Conservation (phyloP, 805 yeast genomes). For the Metschnikowia santaceciliae region DNA sequence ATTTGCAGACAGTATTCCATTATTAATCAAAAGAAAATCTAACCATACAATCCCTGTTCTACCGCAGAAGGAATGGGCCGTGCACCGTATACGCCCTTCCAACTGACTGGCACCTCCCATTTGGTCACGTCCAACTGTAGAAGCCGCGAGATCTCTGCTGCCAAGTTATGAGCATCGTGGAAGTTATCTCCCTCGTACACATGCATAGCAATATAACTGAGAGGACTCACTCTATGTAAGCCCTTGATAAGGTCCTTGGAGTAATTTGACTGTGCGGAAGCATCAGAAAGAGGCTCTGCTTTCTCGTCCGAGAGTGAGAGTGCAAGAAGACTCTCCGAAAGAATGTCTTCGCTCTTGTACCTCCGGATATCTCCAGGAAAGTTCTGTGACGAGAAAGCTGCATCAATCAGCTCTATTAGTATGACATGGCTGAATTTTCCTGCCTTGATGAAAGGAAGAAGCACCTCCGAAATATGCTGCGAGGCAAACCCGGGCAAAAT, state of each 20-base stretch:
- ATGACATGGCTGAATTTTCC: slow-evolving; percentile 44
- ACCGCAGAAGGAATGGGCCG: slow-evolving; percentile 61
- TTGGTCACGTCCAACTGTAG: slow-evolving; percentile 18
- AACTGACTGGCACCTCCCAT: slow-evolving; percentile 65
- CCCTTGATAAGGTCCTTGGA: slow-evolving; percentile 12
- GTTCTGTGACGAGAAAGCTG: slow-evolving; percentile 41
- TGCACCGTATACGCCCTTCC: slow-evolving; percentile 84
- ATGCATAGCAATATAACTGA: slow-evolving; percentile 48
- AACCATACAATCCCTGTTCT: slow-evolving; percentile 76
- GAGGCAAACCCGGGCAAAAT: slow-evolving; percentile 59
- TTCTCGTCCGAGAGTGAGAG: slow-evolving; percentile 20
- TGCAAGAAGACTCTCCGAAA: slow-evolving; percentile 28
- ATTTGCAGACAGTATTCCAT: not conserved
- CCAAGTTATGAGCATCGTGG: slow-evolving; percentile 58
- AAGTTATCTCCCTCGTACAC: slow-evolving; percentile 92
- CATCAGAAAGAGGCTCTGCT: slow-evolving; percentile 2
- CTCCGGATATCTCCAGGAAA: slow-evolving; percentile 23
- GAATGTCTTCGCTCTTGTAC: slow-evolving; percentile 24
- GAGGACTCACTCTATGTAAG: slow-evolving; percentile 14
- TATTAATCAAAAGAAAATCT: not conserved
- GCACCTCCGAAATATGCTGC: slow-evolving; percentile 48
- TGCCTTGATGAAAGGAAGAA: slow-evolving; percentile 45
- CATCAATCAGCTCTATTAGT: slow-evolving; percentile 70
- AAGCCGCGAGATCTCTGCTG: slow-evolving; percentile 31
- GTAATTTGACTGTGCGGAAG: slow-evolving; percentile 14